Percentiles rank a stretch among this genome's conserved stretches.
These are phyloP conservation scores for Xylaria telfairii DNA, from an alignment of 495 filamentous ascomycete genomes.

Conservation along the genomic window DNA sequence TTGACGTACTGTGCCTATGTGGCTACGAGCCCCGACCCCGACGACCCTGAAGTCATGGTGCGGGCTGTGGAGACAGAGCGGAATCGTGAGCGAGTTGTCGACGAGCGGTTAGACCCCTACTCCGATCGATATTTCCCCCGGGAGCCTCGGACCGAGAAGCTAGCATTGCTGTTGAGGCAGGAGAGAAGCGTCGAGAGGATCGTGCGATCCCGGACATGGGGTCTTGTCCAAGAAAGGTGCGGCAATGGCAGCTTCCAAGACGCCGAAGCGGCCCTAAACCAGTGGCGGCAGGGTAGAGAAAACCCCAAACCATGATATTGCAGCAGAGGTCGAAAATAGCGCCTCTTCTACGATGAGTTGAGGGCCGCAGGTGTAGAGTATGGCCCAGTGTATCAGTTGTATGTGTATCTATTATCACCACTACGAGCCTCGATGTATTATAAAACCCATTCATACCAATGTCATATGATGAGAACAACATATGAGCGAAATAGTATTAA, in stretches of 20 bases:
- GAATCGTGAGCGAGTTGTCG: constrained; percentile 76
- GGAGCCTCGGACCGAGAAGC: constrained; percentile 81
- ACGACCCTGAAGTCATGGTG: constrained; percentile 79
- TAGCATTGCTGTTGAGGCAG: constrained; percentile 79
- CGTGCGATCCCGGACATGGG: constrained; percentile 83
- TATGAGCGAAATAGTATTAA: background rate
- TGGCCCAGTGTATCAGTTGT: constrained; percentile 3
- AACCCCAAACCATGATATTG: constrained; percentile 20
- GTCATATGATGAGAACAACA: background rate
- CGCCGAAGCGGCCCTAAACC: constrained; percentile 68
- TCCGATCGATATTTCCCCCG: constrained; percentile 81
- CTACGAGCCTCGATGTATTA: background rate
- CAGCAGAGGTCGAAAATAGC: background rate
- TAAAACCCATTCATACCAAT: background rate
- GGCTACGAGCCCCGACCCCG: constrained; percentile 84
- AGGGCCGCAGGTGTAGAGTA: background rate
- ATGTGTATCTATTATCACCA: background rate
- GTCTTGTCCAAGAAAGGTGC: constrained; percentile 79
- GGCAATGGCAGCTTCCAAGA: constrained; percentile 54
- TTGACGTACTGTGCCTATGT: constrained; percentile 90
- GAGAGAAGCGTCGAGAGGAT: constrained; percentile 89
- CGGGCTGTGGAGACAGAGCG: constrained; percentile 72
- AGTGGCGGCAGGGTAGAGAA: constrained; percentile 43
- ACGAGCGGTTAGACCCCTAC: constrained; percentile 94
- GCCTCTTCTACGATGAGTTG: background rate